These are phyloP conservation scores for Xerocomus brunneocitrinus DNA, from an alignment of 768 basidiomycete genomes.

Conservation along the genomic window DNA sequence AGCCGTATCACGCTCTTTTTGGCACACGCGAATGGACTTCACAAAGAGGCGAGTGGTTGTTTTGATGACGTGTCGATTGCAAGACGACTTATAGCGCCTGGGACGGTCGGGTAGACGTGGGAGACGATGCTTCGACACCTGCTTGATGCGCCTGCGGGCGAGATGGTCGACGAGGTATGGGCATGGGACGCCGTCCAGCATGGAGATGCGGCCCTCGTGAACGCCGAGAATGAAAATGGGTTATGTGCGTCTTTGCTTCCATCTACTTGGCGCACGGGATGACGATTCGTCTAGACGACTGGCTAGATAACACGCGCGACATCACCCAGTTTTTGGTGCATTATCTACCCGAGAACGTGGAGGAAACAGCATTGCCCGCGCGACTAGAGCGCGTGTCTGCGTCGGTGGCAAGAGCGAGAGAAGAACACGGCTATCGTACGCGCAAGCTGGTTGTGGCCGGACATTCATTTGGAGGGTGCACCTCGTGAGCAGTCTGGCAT, in stretches of 20 bases:
- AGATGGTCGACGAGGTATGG: slow-evolving; percentile 70
- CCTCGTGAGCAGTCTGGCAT: slow-evolving; percentile 46
- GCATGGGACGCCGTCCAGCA: slow-evolving; percentile 80
- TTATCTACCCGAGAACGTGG: slow-evolving; percentile 51
- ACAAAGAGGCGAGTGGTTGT: slow-evolving; percentile 62
- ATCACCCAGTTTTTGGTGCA: slow-evolving; percentile 68
- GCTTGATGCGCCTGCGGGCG: slow-evolving; percentile 38
- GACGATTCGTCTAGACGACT: slow-evolving; percentile 50
- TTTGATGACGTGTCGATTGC: not conserved
- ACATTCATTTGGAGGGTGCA: slow-evolving; percentile 83
- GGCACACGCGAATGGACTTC: slow-evolving; percentile 82
- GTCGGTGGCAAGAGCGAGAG: slow-evolving; percentile 40
- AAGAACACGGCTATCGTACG: slow-evolving; percentile 41
- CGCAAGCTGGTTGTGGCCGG: slow-evolving; percentile 68
- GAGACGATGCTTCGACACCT: slow-evolving; percentile 60
- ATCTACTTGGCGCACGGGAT: not conserved
- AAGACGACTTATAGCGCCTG: not conserved
- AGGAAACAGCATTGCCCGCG: slow-evolving; percentile 40
- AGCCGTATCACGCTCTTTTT: slow-evolving; percentile 64
- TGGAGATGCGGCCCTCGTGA: slow-evolving; percentile 78
- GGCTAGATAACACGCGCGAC: slow-evolving; percentile 75
- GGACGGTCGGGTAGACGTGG: slow-evolving; percentile 54
- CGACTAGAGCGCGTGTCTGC: slow-evolving; percentile 49
- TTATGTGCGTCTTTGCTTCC: slow-evolving; percentile 45
- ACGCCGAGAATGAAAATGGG: slow-evolving; percentile 48